Conservation (phyloP, 108 stramenopile species). For the Phaeodactylum tricornutum region DNA sequence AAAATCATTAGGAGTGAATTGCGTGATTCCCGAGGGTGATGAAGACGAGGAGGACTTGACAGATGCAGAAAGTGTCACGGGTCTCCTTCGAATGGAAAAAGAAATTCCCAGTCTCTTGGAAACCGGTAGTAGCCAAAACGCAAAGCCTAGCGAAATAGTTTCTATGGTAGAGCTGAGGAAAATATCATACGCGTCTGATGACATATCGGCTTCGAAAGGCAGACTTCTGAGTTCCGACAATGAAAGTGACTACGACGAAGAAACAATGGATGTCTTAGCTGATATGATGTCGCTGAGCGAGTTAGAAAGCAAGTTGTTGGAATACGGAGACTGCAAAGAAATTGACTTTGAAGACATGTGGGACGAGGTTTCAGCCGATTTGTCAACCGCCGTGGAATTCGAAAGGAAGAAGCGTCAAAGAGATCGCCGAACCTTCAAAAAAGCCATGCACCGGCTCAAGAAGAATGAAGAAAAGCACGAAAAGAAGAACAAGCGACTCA, state of each 20-base stretch:
- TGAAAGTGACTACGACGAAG: not conserved
- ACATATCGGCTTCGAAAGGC: too few species aligned
- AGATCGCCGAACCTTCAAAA: not conserved
- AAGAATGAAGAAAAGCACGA: constrained; percentile 2
- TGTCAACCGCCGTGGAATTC: not conserved
- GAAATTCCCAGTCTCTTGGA: too few species aligned
- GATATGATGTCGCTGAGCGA: not conserved
- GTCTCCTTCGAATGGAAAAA: too few species aligned
- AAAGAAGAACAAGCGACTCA: not conserved
- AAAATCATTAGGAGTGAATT: constrained; percentile 4
- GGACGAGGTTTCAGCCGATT: constrained; percentile 3
- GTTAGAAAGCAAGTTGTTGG: constrained; percentile 1
- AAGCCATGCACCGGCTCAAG: not conserved
- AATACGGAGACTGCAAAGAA: not conserved
- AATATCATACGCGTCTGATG: too few species aligned
- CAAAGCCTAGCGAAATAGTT: not conserved
- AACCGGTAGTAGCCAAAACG: not conserved
- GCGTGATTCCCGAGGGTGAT: not conserved
- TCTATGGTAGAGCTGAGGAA: not conserved
- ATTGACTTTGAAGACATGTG: constrained; percentile 9
- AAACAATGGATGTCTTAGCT: not conserved
- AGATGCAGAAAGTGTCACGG: not conserved
- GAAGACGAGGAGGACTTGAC: constrained; percentile 1
- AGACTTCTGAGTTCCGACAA: not conserved
- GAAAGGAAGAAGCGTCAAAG: constrained; percentile 3